Conservation (phyloP, 2,329 filamentous ascomycete species). For the Aspergillus neoniger region DNA sequence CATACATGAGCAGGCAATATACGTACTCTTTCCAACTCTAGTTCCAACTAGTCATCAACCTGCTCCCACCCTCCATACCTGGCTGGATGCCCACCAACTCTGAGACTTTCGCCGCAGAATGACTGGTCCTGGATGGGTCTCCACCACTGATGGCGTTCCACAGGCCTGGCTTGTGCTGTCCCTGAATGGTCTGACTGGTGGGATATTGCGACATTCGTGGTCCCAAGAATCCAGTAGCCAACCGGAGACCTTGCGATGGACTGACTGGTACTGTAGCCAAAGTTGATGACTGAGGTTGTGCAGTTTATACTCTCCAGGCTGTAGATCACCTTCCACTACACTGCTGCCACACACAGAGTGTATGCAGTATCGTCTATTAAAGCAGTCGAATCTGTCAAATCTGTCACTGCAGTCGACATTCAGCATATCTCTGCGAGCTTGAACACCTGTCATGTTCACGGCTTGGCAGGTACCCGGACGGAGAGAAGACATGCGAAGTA, state of each 20-base stretch:
- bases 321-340: neutral
- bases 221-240: neutral
- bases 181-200: neutral
- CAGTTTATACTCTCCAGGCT: neutral
- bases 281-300: no score
- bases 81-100: neutral
- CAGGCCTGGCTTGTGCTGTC: neutral
- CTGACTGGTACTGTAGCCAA: neutral
- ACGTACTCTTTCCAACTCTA: neutral
- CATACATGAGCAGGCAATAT: neutral
- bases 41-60: neutral
- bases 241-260: neutral
- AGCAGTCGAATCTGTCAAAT: neutral
- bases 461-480: neutral
- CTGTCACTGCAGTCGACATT: neutral
- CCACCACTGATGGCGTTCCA: neutral
- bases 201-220: neutral
- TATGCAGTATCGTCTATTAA: neutral
- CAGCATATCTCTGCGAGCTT: neutral
- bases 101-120: neutral
- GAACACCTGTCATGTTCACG: neutral
- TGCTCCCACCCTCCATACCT: neutral
- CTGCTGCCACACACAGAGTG: neutral
- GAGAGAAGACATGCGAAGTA: neutral
- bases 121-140: conserved; percentile 1